Percentiles rank a stretch among this genome's conserved stretches.
Conservation (phyloP, 306 rosid genomes). For the Quercus alba region DNA sequence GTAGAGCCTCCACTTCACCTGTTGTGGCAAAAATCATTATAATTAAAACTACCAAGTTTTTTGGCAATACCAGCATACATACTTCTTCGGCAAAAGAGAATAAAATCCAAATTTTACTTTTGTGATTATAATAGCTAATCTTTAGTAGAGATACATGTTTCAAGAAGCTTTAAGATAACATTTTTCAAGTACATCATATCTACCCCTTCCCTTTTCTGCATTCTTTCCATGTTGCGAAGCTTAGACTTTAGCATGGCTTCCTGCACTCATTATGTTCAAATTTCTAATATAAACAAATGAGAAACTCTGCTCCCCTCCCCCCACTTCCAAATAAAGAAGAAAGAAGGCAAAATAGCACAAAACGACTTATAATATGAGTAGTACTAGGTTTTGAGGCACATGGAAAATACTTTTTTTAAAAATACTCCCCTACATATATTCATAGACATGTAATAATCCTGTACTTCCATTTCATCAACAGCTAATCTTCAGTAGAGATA, state of each 20-base stretch:
- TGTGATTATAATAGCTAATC: neutral
- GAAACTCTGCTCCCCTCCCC: neutral
- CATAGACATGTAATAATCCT: conserved; percentile 5
- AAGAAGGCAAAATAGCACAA: too few relatives aligned
- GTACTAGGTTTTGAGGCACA: too few relatives aligned
- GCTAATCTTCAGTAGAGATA: neutral
- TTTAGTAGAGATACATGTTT: conserved; percentile 51
- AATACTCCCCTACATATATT: neutral
- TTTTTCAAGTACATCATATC: conserved; percentile 94
- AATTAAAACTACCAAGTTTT: conserved; percentile 2
- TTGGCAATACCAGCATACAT: neutral
- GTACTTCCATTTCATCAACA: conserved; percentile 1
- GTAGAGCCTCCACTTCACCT: conserved; percentile 95
- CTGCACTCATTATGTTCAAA: conserved; percentile 38
- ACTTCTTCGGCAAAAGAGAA: neutral
- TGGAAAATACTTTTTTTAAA: neutral
- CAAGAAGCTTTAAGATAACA: conserved; percentile 90
- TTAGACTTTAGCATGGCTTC: conserved; percentile 76
- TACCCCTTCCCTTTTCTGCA: conserved; percentile 86
- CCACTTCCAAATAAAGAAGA: neutral
- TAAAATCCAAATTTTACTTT: neutral
- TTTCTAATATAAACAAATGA: neutral
- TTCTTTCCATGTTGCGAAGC: conserved; percentile 69
- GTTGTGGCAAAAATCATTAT: conserved; percentile 16
- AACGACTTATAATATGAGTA: neutral